Base-by-base conservation (phyloP, 2,329 filamentous ascomycete species). In the Lasiodiplodia citricola region DNA sequence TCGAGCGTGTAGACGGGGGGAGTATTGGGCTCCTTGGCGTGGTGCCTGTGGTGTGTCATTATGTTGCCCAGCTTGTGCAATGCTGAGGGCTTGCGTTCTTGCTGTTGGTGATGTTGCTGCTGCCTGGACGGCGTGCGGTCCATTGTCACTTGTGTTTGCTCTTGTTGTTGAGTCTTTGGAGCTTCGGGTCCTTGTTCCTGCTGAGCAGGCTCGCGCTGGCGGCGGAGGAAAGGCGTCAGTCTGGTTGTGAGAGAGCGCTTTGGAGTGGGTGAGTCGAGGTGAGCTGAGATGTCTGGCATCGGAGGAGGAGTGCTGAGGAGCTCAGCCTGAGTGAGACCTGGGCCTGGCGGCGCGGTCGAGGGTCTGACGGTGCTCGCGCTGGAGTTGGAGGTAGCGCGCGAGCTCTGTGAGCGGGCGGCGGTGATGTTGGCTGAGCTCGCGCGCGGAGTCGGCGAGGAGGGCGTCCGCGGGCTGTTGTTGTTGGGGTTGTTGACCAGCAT, bases 341-440 rank as follows among this genome's bases (percentile, higher is more conserved):
- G 41, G 18, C 57, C 41, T 10, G 47, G 47, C 7, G 60, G 47
- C 4, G 28, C 47, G 31, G 58, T 50, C 2, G 47, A 52, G 37
- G 60, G 60, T 2, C 60, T 28, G 44, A 28, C 18, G 11, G 60
- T 52, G 47, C 60, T 64, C 28, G 16, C n/a, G 60, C 47, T 52
- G n/a, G 47, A 64, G 5, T n/a, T 47, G 4, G 60, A 64, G 18
- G 28, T 25, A 0, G 60, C 16, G n/a, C 57, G 28, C 16, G 44
- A n/a, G 13, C 47, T 28, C 23, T 16, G 47, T 11, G 14, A 13
- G 10, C 8, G 47, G 11, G 3, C 1, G 5, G 28, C 14, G 4
- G 31, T 35, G 31, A 7, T 37, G 13, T 51, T 35, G 47, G 7
- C 18, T 14, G 57, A 21, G 3, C 11, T 25, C 4, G 47, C 31